A percentile compares a stretch with the other conserved stretches of the same genome.
These are phyloP conservation scores for Aulographum hederae DNA, from an alignment of 2,329 filamentous ascomycete species.

Conservation along the genomic window DNA sequence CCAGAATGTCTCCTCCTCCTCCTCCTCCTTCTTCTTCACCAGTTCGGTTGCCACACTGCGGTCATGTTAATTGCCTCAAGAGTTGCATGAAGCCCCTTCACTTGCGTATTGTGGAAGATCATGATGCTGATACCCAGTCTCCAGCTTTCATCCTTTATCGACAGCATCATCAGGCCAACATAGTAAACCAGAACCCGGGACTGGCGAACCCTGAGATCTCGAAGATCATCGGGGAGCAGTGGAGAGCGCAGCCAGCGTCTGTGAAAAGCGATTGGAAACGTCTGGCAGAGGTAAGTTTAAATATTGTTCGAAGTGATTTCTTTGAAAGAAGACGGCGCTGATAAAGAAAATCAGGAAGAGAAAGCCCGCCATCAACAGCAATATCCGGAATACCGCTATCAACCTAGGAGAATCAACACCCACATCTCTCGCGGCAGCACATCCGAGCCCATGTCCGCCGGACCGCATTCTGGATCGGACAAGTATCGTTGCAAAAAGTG, in stretches of 20 bases:
- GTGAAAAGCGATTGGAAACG: slow-evolving; percentile 75
- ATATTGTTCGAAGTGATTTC: slow-evolving; percentile 1
- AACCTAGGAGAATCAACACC: slow-evolving; percentile 48
- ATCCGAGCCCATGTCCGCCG: no score
- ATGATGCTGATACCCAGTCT: slow-evolving; percentile 13
- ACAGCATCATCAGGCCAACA: slow-evolving; percentile 71
- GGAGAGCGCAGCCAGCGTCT: slow-evolving; percentile 58
- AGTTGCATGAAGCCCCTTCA: no score
- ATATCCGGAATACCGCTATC: slow-evolving; percentile 89
- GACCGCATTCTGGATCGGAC: slow-evolving; percentile 16
- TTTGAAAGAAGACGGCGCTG: no score
- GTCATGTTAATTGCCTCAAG: no score
- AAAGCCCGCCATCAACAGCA: slow-evolving; percentile 75
- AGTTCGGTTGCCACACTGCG: no score
- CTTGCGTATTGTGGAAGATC: no score
- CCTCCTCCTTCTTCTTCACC: no score
- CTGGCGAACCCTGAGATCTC: slow-evolving; percentile 91
- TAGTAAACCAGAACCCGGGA: slow-evolving; percentile 69
- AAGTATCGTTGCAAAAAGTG: slow-evolving; percentile 48
- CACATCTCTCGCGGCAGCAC: slow-evolving; percentile 12
- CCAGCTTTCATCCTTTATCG: slow-evolving; percentile 95
- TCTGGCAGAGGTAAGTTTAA: slow-evolving; percentile 51
- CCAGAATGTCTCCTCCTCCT: no score
- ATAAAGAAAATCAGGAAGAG: slow-evolving; percentile 69
- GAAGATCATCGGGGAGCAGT: slow-evolving; percentile 89